Percentiles rank a stretch among this genome's conserved stretches.
Conservation (phyloP, 441 rosid genomes). For the Viola pubescens region DNA sequence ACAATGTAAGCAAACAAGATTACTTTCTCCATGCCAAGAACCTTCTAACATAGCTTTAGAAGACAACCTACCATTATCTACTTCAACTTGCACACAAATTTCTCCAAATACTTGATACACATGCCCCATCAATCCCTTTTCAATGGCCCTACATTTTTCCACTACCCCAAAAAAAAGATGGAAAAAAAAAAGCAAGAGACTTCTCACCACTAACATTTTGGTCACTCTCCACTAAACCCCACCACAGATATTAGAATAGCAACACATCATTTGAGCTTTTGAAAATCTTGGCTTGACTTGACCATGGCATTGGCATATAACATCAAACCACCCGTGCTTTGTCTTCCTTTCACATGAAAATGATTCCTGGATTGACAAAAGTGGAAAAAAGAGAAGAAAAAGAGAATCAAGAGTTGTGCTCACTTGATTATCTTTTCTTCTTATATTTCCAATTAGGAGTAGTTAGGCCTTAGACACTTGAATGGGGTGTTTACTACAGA, state of each 20-base stretch:
- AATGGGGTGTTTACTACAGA: slow-evolving; percentile 3
- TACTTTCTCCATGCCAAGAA: slow-evolving; percentile 11
- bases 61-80: slow-evolving; percentile 11
- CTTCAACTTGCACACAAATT: slow-evolving; percentile 28
- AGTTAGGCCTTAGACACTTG: background rate
- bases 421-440: slow-evolving; percentile 10
- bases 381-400: slow-evolving; percentile 8
- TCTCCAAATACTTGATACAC: slow-evolving; percentile 25
- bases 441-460: background rate
- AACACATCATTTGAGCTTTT: slow-evolving; percentile 23
- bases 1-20: slow-evolving; percentile 1
- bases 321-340: slow-evolving; percentile 18
- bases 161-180: slow-evolving; percentile 22
- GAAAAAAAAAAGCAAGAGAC: slow-evolving; percentile 9
- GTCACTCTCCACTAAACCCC: slow-evolving; percentile 42
- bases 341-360: slow-evolving; percentile 18
- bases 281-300: slow-evolving; percentile 19
- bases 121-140: slow-evolving; percentile 28
- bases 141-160: slow-evolving; percentile 33
- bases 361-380: slow-evolving; percentile 21
- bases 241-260: slow-evolving; percentile 12
- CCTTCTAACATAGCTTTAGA: slow-evolving; percentile 17
- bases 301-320: slow-evolving; percentile 14
- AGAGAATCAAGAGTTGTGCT: slow-evolving; percentile 14
- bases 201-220: slow-evolving; percentile 22